phyloP scores from a whole-genome alignment of 805 yeast genomes.

The Saccharomycopsis schoenii region DNA sequence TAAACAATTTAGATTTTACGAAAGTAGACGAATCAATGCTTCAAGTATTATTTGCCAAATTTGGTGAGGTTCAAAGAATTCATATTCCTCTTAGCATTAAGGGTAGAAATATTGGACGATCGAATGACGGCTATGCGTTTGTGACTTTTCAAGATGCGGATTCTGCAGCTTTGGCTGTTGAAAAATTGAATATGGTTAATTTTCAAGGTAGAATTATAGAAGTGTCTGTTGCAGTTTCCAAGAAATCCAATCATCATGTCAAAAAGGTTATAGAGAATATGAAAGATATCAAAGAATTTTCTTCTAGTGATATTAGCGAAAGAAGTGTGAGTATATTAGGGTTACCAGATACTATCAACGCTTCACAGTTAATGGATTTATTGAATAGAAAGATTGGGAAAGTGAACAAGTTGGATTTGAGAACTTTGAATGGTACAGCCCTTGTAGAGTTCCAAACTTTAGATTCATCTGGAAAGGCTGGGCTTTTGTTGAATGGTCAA shows the following conservation, averaged over 20 bases:
- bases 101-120: conserved; percentile 26
- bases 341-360: conserved; percentile 13
- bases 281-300: conserved; percentile 7
- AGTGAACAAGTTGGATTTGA: conserved; percentile 34
- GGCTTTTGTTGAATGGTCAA: conserved; percentile 33
- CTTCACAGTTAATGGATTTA: conserved; percentile 29
- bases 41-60: conserved; percentile 32
- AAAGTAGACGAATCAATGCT: conserved; percentile 32
- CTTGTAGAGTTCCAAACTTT: conserved; percentile 36
- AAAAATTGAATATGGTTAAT: conserved; percentile 29
- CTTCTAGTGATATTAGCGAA: conserved; percentile 11
- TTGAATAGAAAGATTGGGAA: conserved; percentile 26
- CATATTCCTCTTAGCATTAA: conserved; percentile 35
- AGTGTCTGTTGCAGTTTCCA: conserved; percentile 38
- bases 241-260: conserved; percentile 27
- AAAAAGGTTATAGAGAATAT: conserved; percentile 21
- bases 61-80: conserved; percentile 45
- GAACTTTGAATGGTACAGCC: conserved; percentile 39
- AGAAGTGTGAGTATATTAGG: conserved; percentile 9
- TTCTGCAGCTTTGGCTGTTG: conserved; percentile 49
- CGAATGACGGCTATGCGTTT: conserved; percentile 60
- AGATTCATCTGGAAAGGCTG: conserved; percentile 42
- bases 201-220: conserved; percentile 39
- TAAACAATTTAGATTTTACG: conserved; percentile 42
- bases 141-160: conserved; percentile 42